These are phyloP conservation scores for Striga asiatica DNA, from an alignment of 257 asterid genomes.

Conservation along the genomic window DNA sequence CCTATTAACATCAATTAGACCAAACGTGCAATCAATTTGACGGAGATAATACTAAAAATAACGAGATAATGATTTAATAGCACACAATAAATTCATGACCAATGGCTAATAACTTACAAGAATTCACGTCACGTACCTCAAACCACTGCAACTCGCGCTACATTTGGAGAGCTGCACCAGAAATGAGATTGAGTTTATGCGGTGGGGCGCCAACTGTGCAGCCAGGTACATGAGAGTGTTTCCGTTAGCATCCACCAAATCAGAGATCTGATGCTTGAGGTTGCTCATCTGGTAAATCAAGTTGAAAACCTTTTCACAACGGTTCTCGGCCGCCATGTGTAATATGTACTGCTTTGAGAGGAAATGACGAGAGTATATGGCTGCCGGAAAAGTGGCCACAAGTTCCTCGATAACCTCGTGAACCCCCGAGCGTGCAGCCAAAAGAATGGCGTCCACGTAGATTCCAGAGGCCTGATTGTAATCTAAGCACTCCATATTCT, in stretches of 20 bases:
- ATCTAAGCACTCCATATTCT: background rate
- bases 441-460: background rate
- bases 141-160: background rate
- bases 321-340: conserved; percentile 12
- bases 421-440: conserved; percentile 12
- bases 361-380: background rate
- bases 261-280: background rate
- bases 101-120: no score
- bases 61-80: no score
- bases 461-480: background rate
- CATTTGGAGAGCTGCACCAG: conserved; percentile 3
- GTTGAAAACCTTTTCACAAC: background rate
- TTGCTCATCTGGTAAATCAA: conserved; percentile 2
- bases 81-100: no score
- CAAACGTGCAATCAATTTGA: no score
- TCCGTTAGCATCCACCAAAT: background rate
- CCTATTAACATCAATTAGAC: conserved; percentile 6
- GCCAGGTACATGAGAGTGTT: conserved; percentile 13
- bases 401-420: conserved; percentile 15
- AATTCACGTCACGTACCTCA: background rate
- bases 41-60: no score
- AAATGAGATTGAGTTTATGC: conserved; percentile 10
- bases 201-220: conserved; percentile 13
- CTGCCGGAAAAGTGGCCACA: conserved; percentile 1
- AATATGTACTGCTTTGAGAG: background rate